These are phyloP conservation scores for Nicotiana knightiana DNA, from an alignment of 257 asterid genomes.

Conservation along the genomic window DNA sequence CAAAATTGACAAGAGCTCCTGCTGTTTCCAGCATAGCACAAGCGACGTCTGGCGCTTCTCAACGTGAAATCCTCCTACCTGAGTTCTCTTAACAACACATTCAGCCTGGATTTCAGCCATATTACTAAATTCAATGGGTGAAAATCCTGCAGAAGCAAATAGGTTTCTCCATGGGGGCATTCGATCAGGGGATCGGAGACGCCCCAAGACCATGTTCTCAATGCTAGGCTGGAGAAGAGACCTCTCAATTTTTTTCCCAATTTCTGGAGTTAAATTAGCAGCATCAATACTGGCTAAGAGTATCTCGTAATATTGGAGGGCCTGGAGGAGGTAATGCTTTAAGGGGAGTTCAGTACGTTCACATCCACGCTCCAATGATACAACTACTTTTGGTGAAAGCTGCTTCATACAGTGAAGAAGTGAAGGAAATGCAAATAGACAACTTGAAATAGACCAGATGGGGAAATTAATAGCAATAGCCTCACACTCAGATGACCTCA, in stretches of 20 bases:
- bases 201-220: constrained; percentile 37
- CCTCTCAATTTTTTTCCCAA: constrained; percentile 35
- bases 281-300: constrained; percentile 42
- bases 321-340: constrained; percentile 34
- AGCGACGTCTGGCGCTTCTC: constrained; percentile 42
- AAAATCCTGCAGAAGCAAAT: constrained; percentile 40
- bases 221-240: constrained; percentile 47
- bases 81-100: constrained; percentile 32
- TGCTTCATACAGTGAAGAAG: constrained; percentile 37
- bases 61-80: constrained; percentile 40
- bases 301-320: constrained; percentile 44
- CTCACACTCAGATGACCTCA: constrained; percentile 31
- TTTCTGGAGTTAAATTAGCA: constrained; percentile 25
- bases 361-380: constrained; percentile 41
- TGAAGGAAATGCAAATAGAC: constrained; percentile 29
- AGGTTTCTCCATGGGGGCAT: constrained; percentile 39
- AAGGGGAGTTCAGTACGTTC: constrained; percentile 43
- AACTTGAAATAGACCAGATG: constrained; percentile 36
- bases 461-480: constrained; percentile 49
- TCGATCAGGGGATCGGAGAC: constrained; percentile 27
- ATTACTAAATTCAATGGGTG: constrained; percentile 28
- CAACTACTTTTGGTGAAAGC: constrained; percentile 41
- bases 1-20: constrained; percentile 38
- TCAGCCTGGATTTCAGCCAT: constrained; percentile 50
- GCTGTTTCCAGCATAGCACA: constrained; percentile 40